phyloP scores from a whole-genome alignment of 1,139 yeast genomes.

The Kodamaea ohmeri region DNA sequence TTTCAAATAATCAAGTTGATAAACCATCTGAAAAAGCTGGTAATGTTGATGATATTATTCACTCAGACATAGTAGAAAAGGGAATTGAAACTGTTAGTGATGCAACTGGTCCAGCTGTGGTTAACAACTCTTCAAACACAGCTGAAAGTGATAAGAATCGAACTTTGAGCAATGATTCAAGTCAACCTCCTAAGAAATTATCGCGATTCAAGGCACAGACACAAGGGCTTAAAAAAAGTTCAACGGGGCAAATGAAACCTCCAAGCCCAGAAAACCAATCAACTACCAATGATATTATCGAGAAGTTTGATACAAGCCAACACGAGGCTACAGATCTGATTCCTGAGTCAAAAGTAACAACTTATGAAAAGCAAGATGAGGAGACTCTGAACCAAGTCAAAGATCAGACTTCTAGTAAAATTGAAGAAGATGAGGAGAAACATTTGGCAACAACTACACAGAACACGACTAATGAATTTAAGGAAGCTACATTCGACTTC shows the following conservation, averaged over 20 bases:
- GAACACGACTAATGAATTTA: constrained; percentile 4
- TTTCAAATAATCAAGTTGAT: not conserved
- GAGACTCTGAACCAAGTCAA: too few species aligned
- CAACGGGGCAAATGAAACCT: not conserved
- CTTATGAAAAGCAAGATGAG: not conserved
- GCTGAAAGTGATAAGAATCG: not conserved
- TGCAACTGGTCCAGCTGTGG: too few species aligned
- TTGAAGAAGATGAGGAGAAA: not conserved
- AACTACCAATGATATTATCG: not conserved
- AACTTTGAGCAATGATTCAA: not conserved
- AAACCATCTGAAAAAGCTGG: not conserved
- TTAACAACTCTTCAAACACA: not conserved
- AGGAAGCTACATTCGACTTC: constrained; percentile 33
- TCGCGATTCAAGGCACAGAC: constrained; percentile 16
- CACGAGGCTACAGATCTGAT: not conserved
- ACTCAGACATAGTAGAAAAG: constrained; percentile 14
- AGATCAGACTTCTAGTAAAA: too few species aligned
- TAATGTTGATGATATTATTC: constrained; percentile 1
- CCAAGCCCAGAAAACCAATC: not conserved
- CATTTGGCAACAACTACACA: not conserved
- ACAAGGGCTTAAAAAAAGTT: too few species aligned
- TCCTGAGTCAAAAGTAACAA: not conserved
- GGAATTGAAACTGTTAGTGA: not conserved
- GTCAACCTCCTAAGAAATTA: constrained; percentile 9
- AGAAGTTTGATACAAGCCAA: not conserved